These are phyloP conservation scores for Penicillium arizonense DNA, from an alignment of 495 filamentous ascomycete species.

Conservation along the genomic window DNA sequence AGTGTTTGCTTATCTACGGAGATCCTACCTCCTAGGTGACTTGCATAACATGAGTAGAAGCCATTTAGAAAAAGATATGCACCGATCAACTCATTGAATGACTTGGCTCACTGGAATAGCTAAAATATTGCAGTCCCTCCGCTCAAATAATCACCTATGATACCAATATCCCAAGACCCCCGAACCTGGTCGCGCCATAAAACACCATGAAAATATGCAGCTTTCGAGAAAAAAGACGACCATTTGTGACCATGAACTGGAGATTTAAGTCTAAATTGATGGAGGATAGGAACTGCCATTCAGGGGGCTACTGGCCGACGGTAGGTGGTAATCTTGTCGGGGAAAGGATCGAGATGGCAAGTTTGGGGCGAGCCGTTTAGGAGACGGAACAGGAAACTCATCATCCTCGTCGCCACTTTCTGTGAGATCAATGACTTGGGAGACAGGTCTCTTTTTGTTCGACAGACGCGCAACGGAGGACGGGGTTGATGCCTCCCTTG, in stretches of 20 bases:
- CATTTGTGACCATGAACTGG: background rate
- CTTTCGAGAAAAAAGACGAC: background rate
- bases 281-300: conserved; percentile 21
- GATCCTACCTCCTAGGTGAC: too few relatives aligned
- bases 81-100: background rate
- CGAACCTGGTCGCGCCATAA: conserved; percentile 13
- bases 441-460: conserved; percentile 59
- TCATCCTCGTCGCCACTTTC: conserved; percentile 75
- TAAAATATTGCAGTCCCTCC: background rate
- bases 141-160: background rate
- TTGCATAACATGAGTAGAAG: too few relatives aligned
- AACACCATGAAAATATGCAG: conserved; percentile 21
- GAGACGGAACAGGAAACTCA: conserved; percentile 50
- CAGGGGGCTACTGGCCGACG: conserved; percentile 20
- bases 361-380: conserved; percentile 48
- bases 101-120: background rate
- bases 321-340: conserved; percentile 22
- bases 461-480: conserved; percentile 41
- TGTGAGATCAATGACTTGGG: conserved; percentile 77
- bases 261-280: background rate
- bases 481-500: conserved; percentile 52
- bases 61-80: background rate
- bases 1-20: too few relatives aligned
- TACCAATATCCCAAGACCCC: conserved; percentile 2
- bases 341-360: conserved; percentile 17